These are phyloP conservation scores for Uncinocarpus reesii DNA, from an alignment of 2,329 filamentous ascomycete genomes.

Conservation along the genomic window DNA sequence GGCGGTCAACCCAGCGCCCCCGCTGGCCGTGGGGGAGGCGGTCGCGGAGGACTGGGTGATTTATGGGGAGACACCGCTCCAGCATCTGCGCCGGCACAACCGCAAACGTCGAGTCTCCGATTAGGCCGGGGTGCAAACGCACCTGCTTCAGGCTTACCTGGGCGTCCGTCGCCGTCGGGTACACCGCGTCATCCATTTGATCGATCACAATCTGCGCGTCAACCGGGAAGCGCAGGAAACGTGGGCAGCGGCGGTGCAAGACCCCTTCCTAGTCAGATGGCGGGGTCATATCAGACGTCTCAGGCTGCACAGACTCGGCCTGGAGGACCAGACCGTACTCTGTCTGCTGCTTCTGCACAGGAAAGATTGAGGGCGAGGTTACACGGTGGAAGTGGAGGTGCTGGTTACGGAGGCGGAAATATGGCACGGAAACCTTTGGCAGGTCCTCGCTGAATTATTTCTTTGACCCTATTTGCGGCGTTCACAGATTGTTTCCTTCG, in stretches of 20 bases:
- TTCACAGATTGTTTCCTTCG: not conserved
- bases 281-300: slow-evolving; percentile 60
- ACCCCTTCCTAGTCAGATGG: slow-evolving; percentile 61
- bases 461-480: too few species aligned
- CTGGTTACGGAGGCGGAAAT: slow-evolving; percentile 13
- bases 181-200: slow-evolving; percentile 8
- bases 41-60: slow-evolving; percentile 46
- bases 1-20: slow-evolving; percentile 22
- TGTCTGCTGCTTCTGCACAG: slow-evolving; percentile 54
- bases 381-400: slow-evolving; percentile 54
- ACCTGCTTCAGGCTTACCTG: slow-evolving; percentile 14
- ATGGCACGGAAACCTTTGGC: slow-evolving; percentile 4
- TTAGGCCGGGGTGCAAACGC: slow-evolving; percentile 23
- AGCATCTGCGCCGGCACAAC: slow-evolving; percentile 21
- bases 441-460: slow-evolving; percentile 8
- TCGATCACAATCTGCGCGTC: slow-evolving; percentile 18
- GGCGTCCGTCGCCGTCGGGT: slow-evolving; percentile 12
- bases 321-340: slow-evolving; percentile 35
- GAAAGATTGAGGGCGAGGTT: slow-evolving; percentile 72
- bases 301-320: slow-evolving; percentile 29
- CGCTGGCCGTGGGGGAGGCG: slow-evolving; percentile 29
- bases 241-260: slow-evolving; percentile 36
- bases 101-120: slow-evolving; percentile 33
- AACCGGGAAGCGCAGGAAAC: not conserved
- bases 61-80: slow-evolving; percentile 44